These are phyloP conservation scores for Suillus ampliporus DNA, from an alignment of 768 basidiomycete species.

Conservation along the genomic window DNA sequence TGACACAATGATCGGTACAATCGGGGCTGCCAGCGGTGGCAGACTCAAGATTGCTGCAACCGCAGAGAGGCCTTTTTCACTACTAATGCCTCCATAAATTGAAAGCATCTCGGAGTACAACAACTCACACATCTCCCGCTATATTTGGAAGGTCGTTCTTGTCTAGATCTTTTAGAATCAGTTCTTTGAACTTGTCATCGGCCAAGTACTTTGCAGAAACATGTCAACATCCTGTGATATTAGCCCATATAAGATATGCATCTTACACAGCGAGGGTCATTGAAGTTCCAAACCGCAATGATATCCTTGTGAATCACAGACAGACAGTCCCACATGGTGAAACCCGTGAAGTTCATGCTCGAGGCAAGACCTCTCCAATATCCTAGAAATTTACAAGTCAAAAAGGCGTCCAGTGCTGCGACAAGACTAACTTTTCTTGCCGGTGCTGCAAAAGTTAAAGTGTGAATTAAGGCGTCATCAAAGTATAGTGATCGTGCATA, in stretches of 20 bases:
- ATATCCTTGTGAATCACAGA: constrained; percentile 25
- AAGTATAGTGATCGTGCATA: not conserved
- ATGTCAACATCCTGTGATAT: not conserved
- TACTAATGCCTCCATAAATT: not conserved
- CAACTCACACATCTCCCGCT: constrained; percentile 4
- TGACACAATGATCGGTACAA: constrained; percentile 3
- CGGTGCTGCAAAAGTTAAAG: constrained; percentile 1
- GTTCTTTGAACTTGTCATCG: constrained; percentile 11
- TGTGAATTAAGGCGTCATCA: not conserved
- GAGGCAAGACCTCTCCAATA: constrained; percentile 24
- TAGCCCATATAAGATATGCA: not conserved
- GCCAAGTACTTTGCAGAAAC: constrained; percentile 10
- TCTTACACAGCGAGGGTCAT: constrained; percentile 15
- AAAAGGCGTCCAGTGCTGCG: not conserved
- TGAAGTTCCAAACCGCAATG: constrained; percentile 25
- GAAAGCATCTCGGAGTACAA: not conserved
- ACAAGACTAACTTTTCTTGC: constrained; percentile 15
- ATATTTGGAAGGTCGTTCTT: constrained; percentile 2
- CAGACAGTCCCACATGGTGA: constrained; percentile 17
- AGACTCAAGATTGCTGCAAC: not conserved
- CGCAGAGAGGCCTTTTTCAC: constrained; percentile 10
- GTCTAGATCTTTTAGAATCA: constrained; percentile 12
- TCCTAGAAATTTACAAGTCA: constrained; percentile 9
- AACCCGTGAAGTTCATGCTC: constrained; percentile 15
- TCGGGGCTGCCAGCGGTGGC: not conserved